Percentiles rank a stretch among this genome's conserved stretches.
phyloP scores from a whole-genome alignment of 2,329 filamentous ascomycete species.

The Trichoderma semiorbis region DNA sequence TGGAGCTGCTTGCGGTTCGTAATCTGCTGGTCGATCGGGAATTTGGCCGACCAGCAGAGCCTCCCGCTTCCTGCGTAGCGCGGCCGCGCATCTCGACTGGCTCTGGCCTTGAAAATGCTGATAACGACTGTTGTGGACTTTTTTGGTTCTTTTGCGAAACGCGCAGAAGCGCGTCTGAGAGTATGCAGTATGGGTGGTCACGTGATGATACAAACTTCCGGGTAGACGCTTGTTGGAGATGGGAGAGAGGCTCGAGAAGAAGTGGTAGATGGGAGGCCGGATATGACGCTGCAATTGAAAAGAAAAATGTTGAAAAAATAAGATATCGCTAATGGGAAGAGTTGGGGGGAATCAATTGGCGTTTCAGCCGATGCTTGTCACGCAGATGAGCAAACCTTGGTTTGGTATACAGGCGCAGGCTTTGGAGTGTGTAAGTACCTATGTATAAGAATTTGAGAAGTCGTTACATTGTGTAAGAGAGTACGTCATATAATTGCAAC shows the following conservation, averaged over 20 bases:
- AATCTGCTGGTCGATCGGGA: constrained; percentile 33
- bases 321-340: neutral
- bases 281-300: neutral
- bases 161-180: constrained; percentile 5
- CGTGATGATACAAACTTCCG: neutral
- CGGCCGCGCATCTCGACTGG: constrained; percentile 33
- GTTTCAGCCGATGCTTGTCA: neutral
- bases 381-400: no score
- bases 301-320: neutral
- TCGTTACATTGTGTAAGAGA: no score
- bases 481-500: no score
- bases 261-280: neutral
- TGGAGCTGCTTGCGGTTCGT: constrained; percentile 34
- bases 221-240: neutral
- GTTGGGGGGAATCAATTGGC: neutral
- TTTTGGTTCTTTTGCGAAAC: neutral
- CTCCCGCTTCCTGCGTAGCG: constrained; percentile 33
- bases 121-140: neutral
- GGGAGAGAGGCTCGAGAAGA: neutral
- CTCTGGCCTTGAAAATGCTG: neutral
- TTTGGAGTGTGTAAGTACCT: no score
- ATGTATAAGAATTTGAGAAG: no score
- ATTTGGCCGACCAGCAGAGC: constrained; percentile 28
- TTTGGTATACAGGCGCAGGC: no score
- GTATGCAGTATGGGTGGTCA: neutral